Conservation (phyloP, 208 protist species). For the Leishmania major region DNA sequence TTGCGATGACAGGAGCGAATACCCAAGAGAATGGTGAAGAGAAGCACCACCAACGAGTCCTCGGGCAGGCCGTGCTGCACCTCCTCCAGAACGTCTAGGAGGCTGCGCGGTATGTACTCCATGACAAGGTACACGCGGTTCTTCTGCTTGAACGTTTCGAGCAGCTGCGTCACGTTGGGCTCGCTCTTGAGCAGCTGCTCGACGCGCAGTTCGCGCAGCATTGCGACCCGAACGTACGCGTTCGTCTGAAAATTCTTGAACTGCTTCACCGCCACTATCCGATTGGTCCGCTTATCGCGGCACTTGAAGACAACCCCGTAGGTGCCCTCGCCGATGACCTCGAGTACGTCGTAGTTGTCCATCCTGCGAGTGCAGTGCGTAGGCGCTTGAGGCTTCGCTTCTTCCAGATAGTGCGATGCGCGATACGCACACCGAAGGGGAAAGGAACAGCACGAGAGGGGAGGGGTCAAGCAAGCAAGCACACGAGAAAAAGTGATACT, state of each 20-base stretch:
- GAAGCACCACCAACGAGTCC: conserved; percentile 55
- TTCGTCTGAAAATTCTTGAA: conserved; percentile 94
- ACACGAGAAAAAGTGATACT: background rate
- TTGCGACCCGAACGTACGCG: conserved; percentile 87
- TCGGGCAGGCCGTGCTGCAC: conserved; percentile 53
- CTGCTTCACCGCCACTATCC: conserved; percentile 94
- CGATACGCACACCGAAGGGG: background rate
- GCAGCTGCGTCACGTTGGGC: conserved; percentile 91
- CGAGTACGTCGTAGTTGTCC: conserved; percentile 77
- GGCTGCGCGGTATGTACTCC: conserved; percentile 90
- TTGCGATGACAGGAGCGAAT: conserved; percentile 91
- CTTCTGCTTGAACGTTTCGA: conserved; percentile 86
- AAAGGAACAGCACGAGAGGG: background rate
- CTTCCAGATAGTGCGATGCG: background rate
- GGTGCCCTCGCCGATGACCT: conserved; percentile 92
- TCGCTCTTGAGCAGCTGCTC: conserved; percentile 89
- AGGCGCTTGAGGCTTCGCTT: background rate
- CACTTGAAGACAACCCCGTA: conserved; percentile 95
- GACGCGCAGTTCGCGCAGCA: conserved; percentile 92
- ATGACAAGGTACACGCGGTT: conserved; percentile 94
- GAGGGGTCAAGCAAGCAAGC: too few species aligned
- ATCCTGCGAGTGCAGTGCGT: conserved; percentile 30
- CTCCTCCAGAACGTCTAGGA: conserved; percentile 89
- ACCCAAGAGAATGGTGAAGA: conserved; percentile 91
- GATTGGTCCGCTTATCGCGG: conserved; percentile 70